Evolutionary conservation across 495 filamentous ascomycete genomes (phyloP).

Genomic region (Aspergillus saccharolyticus): DNA sequence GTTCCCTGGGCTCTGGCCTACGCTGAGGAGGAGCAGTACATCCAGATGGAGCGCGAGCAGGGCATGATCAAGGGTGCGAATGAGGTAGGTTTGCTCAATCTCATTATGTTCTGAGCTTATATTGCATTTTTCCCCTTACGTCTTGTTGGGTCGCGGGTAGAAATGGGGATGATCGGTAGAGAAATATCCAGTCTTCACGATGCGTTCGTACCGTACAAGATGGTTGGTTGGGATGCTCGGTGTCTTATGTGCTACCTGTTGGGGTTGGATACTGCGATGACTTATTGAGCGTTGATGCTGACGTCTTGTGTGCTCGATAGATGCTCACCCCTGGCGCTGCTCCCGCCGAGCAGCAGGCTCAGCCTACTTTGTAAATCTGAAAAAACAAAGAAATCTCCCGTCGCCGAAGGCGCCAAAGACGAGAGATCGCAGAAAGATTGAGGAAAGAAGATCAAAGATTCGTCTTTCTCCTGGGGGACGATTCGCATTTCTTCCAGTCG

Average conservation of each 20-base stretch:
- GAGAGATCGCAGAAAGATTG: constrained; percentile 14
- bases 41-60: constrained; percentile 96
- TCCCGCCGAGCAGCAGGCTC: constrained; percentile 33
- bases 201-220: no score
- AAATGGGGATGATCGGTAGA: no score
- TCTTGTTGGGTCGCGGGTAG: not conserved
- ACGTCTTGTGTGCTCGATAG: constrained; percentile 15
- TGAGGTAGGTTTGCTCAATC: constrained; percentile 46
- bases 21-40: constrained; percentile 89
- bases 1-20: constrained; percentile 91
- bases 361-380: constrained; percentile 38
- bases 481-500: no score
- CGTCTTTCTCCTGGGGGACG: no score
- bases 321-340: constrained; percentile 44
- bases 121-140: not conserved
- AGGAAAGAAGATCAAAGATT: constrained; percentile 1
- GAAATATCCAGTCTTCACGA: no score
- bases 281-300: not conserved
- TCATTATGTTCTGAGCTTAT: not conserved
- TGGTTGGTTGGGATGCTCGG: no score
- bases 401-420: constrained; percentile 12
- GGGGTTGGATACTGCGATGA: no score
- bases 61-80: constrained; percentile 83
- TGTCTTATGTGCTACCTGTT: no score
- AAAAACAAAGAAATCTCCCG: not conserved